A percentile compares a stretch with the other conserved stretches of the same genome.
These are phyloP conservation scores for Tricladium varicosporioides DNA, from an alignment of 2,329 filamentous ascomycete genomes.

Conservation along the genomic window DNA sequence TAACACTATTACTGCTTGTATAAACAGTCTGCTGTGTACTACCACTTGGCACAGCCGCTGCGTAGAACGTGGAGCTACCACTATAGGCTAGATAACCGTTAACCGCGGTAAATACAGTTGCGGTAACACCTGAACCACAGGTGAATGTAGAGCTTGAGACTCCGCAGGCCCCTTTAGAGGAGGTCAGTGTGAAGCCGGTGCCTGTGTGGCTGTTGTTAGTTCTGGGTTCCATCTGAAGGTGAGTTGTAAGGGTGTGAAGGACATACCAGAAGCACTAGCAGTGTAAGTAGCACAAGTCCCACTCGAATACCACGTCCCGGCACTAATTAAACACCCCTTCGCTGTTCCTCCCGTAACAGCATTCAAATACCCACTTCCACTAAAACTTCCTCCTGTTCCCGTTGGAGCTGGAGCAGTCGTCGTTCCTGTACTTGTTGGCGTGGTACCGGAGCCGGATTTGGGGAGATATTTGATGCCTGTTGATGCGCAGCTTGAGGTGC, in stretches of 20 bases:
- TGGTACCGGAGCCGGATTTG: conserved; percentile 50
- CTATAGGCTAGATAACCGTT: conserved; percentile 28
- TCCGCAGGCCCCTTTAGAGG: conserved; percentile 58
- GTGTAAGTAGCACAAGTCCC: conserved; percentile 68
- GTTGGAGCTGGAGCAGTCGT: conserved; percentile 30
- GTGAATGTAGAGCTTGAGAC: conserved; percentile 51
- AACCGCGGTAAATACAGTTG: conserved; percentile 37
- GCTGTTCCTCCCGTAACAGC: conserved; percentile 48
- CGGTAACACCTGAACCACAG: conserved; percentile 49
- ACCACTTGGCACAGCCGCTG: conserved; percentile 33
- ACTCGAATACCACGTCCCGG: conserved; percentile 64
- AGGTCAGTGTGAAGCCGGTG: conserved; percentile 45
- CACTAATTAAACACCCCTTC: conserved; percentile 65
- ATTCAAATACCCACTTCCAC: conserved; percentile 59
- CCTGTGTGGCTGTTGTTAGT: conserved; percentile 17
- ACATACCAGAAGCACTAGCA: conserved; percentile 49
- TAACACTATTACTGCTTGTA: conserved; percentile 27
- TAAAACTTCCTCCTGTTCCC: conserved; percentile 34
- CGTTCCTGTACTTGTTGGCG: conserved; percentile 34
- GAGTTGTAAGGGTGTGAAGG: neutral
- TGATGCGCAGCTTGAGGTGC: conserved; percentile 55
- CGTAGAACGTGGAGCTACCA: conserved; percentile 33
- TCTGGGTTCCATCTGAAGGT: neutral
- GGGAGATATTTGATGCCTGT: conserved; percentile 58
- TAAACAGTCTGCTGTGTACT: conserved; percentile 32